Base-by-base conservation (phyloP, 192 early-diverging fungal species). In the Linnemannia schmuckeri region DNA sequence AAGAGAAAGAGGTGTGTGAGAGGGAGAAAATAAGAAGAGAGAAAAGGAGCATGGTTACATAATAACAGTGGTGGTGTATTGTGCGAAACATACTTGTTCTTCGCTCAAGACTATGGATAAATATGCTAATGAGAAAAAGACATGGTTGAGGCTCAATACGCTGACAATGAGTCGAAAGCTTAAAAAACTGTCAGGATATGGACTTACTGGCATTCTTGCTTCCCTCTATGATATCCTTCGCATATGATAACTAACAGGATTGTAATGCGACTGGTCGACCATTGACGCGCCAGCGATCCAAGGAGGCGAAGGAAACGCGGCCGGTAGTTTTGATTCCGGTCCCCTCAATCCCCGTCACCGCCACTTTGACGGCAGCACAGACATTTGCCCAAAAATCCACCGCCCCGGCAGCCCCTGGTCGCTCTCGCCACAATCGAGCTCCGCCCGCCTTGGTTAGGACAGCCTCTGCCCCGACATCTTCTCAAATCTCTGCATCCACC, bases 381-480 rank as follows among this genome's bases (percentile, higher is more conserved):
- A 66, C 61, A 27, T 66, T 66, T 15, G 61, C 61, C 61, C 61
- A 66, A 66, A 27, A 66, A 30, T 66, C n/a, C 74, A 40, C 74
- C 74, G 17, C 74, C 37, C 2, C n/a, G 35, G 38, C 74, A 13
- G 37, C 33, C 38, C 54, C 49, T 41, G 20, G 10, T 37, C 30
- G 37, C 20, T 6, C 52, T 38, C 37, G 52, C 24, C n/a, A 6
- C 30, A 66, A 66, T 66, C 61, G 24, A 75, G 74, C 54, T 33
- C 30, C 37, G 49, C 54, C 74, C 20, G 33, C 52, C 6, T 20
- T 75, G 20, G 33, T 30, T 3, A 69, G 33, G 30, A 47, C 42
- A 8, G 6, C 35, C 27, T 78, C 61, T 33, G 44, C 77, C 42
- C 70, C 77, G 22, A 37, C 46, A 66, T 66, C 61, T 57, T 57